Conservation (phyloP, 257 asterid genomes). For the Solanum tacnaense region DNA sequence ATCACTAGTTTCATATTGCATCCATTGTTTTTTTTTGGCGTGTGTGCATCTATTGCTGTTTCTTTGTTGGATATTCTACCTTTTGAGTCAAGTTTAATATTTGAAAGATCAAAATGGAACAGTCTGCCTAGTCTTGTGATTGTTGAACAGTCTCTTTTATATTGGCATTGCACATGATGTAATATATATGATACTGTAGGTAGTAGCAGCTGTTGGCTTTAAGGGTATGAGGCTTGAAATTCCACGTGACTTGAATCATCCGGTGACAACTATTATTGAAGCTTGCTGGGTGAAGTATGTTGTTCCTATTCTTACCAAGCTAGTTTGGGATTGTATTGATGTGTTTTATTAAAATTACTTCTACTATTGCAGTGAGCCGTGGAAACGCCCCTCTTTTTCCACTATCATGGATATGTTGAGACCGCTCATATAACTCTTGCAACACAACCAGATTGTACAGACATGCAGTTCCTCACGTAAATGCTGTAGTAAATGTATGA, state of each 20-base stretch:
- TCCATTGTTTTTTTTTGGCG: background rate
- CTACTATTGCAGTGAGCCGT: constrained; percentile 62
- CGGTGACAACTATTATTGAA: constrained; percentile 64
- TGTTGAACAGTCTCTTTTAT: background rate
- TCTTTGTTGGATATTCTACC: background rate
- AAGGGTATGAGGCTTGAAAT: constrained; percentile 62
- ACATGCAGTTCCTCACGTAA: constrained; percentile 33
- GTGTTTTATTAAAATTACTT: background rate
- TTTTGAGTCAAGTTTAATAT: background rate
- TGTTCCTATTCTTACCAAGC: background rate
- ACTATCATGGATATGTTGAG: constrained; percentile 71
- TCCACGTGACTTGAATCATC: constrained; percentile 31
- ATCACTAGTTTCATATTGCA: background rate
- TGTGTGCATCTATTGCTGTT: background rate
- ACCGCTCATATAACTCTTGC: constrained; percentile 45
- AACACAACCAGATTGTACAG: constrained; percentile 36
- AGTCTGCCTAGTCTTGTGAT: background rate
- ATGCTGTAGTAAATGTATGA: background rate
- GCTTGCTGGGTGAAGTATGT: constrained; percentile 76
- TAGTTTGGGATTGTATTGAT: background rate
- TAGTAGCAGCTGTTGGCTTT: constrained; percentile 93
- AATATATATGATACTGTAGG: constrained; percentile 30
- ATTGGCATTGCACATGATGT: background rate
- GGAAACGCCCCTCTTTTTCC: constrained; percentile 85
- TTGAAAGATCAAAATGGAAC: background rate